Base-by-base conservation (phyloP, 225 moss, liverwort and hornwort species). In the Ulota crispa region DNA sequence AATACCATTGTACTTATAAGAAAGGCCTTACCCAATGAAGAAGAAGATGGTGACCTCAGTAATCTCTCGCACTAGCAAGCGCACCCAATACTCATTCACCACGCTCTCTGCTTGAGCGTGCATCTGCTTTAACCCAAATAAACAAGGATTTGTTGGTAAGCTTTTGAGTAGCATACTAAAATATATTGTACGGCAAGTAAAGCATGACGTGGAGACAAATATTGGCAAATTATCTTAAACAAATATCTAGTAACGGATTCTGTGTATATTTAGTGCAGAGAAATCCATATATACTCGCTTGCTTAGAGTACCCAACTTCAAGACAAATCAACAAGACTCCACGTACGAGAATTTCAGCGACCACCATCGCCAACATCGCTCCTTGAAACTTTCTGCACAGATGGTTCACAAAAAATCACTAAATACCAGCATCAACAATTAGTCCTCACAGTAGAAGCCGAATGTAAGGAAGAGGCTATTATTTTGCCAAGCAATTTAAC, bases 31-130 rank as follows among this genome's bases (percentile, higher is more conserved):
- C 95, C 95, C 95, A 77, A 96, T 94, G 64, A 94, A 92, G 78
- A 93, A 84, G 82, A 94, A 93, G 55, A 94, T 92, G 43, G 84
- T 83, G 63, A 92, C 81, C 70, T 96, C 95, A 18, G 86, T 88
- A 78, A 94, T 83, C 83, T 96, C 95, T 28, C 95, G 87, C 37
- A 95, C 88, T 6, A 95, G 84, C 34, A 95, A 84, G 32, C 93
- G 94, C 86, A 94, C 87, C 93, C 93, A 95, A 67, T 95, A 95
- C 70, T 92, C 90, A 69, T 90, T 95, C 42, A 92, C 93, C 72
- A 91, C 41, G 83, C 89, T 92, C 69, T 92, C 92, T 76, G 91
- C 82, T 88, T 87, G 87, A 55, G 90, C 90, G 68, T 93, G 93
- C 89, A 96, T 92, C 95, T 96, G 88, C 70, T 26, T 26, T 84